Evolutionary conservation across 345 rosid species (phyloP).

Genomic region (Moricandia arvensis): DNA sequence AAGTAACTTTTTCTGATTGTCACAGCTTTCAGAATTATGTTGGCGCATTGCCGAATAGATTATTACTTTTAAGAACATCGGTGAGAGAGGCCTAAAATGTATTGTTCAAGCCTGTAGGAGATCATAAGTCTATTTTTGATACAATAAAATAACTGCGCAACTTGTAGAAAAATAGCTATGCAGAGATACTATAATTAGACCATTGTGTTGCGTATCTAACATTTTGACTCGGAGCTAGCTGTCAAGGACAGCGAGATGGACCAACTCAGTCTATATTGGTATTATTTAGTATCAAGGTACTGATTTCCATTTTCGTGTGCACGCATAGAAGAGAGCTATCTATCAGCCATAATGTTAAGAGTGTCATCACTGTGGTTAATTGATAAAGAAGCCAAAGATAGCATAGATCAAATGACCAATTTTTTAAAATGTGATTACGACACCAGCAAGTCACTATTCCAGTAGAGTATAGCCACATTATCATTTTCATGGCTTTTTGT

Average conservation of each 20-base stretch:
- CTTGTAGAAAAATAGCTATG: not conserved
- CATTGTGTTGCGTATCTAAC: not conserved
- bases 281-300: not conserved
- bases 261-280: not conserved
- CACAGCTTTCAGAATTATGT: slow-evolving; percentile 24
- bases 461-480: not conserved
- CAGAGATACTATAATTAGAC: not conserved
- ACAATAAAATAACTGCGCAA: not conserved
- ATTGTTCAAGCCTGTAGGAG: slow-evolving; percentile 1
- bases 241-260: not conserved
- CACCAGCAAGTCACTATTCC: not conserved
- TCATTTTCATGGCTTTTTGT: not conserved
- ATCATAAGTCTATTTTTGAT: not conserved
- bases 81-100: slow-evolving; percentile 22
- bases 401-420: not conserved
- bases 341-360: not conserved
- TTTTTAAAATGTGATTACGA: not conserved
- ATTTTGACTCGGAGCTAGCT: not conserved
- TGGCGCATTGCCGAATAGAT: slow-evolving; percentile 24
- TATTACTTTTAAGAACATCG: slow-evolving; percentile 8
- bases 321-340: not conserved
- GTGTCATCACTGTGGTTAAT: not conserved
- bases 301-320: not conserved
- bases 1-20: slow-evolving; percentile 27
- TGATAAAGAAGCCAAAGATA: not conserved